Conservation (phyloP, 306 rosid species). For the Morella rubra region DNA sequence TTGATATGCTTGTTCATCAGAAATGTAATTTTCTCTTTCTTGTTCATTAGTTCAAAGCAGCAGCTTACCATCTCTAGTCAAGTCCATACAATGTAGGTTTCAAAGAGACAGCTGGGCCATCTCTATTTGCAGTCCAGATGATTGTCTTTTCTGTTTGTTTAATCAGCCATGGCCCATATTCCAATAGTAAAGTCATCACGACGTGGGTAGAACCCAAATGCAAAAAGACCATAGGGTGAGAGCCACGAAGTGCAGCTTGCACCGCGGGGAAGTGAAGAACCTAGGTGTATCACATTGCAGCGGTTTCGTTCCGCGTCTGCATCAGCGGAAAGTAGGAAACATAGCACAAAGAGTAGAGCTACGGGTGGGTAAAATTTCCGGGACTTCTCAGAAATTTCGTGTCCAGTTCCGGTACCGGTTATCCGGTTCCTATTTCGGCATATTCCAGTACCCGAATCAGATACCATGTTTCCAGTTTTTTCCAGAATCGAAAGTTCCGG, state of each 20-base stretch:
- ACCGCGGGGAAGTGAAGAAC: not conserved
- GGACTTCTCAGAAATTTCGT: too few species aligned
- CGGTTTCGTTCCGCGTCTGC: not conserved
- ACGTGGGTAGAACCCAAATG: not conserved
- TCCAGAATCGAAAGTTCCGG: too few species aligned
- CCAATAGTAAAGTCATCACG: not conserved
- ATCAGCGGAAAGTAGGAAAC: not conserved
- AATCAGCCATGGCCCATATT: not conserved
- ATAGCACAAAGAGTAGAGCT: not conserved
- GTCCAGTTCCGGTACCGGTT: too few species aligned
- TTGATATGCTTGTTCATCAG: not conserved
- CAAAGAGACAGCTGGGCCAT: not conserved
- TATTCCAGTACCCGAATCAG: too few species aligned
- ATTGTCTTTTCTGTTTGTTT: not conserved
- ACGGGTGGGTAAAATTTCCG: too few species aligned
- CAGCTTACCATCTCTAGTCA: not conserved
- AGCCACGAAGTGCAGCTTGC: not conserved
- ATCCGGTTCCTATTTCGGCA: too few species aligned
- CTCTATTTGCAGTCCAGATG: not conserved
- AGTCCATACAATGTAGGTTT: not conserved
- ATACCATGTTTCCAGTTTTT: too few species aligned
- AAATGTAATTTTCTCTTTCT: not conserved
- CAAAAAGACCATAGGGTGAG: not conserved
- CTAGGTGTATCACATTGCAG: not conserved
- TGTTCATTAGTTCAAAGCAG: not conserved